phyloP scores from a whole-genome alignment of 176 grass and related monocot species.

The Echinochloa phyllopogon region DNA sequence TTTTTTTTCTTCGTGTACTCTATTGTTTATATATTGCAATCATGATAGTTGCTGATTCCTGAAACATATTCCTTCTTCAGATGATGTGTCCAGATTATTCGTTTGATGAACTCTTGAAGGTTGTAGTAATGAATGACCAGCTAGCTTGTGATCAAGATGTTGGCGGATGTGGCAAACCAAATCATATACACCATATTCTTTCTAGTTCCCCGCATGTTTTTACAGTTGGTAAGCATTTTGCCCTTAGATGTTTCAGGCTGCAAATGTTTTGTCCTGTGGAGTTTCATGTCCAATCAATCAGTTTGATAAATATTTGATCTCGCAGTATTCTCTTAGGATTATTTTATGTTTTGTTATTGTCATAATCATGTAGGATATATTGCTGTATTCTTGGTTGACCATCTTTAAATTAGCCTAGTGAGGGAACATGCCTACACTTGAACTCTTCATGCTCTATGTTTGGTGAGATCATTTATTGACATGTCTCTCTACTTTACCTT shows the following conservation, averaged over 20 bases:
- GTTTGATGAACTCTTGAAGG: conserved; percentile 92
- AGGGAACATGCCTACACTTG: not conserved
- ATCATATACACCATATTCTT: conserved; percentile 92
- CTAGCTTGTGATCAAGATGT: conserved; percentile 82
- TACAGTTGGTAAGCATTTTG: conserved; percentile 75
- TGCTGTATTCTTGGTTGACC: conserved; percentile 8
- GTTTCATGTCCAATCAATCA: not conserved
- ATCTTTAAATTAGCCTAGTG: conserved; percentile 16
- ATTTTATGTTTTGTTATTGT: not conserved
- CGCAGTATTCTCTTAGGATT: not conserved
- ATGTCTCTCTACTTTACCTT: conserved; percentile 24
- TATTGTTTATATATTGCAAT: conserved; percentile 11
- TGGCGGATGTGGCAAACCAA: conserved; percentile 82
- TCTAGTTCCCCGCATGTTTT: conserved; percentile 87
- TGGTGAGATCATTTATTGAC: conserved; percentile 16
- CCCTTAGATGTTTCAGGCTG: conserved; percentile 29
- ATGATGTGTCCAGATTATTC: conserved; percentile 76
- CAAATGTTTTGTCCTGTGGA: not conserved
- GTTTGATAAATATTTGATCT: conserved; percentile 32
- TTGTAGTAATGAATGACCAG: conserved; percentile 89
- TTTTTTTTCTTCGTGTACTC: conserved; percentile 11
- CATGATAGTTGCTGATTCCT: conserved; percentile 16
- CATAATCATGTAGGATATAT: conserved; percentile 13
- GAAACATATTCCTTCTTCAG: conserved; percentile 45
- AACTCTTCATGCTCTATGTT: conserved; percentile 22